Percentiles rank a stretch among this genome's conserved stretches.
phyloP scores from a whole-genome alignment of 2,329 filamentous ascomycete species.

The Truncatella angustata region DNA sequence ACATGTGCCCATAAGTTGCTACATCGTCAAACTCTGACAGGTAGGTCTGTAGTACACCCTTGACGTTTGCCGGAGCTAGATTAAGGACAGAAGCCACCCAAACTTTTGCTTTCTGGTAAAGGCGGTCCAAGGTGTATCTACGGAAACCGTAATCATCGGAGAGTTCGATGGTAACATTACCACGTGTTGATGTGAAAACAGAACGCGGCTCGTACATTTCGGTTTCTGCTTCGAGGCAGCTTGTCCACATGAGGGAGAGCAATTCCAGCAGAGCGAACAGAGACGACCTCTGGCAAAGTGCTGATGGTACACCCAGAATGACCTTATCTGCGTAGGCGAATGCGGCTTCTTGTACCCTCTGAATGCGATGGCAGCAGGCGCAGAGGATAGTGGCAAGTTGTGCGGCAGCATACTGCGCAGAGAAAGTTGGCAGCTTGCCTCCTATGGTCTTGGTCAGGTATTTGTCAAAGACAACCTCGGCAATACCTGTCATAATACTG shows the following conservation, averaged over 20 bases:
- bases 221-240: conserved; percentile 90
- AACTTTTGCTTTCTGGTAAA: conserved; percentile 71
- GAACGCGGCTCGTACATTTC: conserved; percentile 89
- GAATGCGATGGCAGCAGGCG: conserved; percentile 89
- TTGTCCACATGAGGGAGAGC: conserved; percentile 90
- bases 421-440: conserved; percentile 73
- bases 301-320: conserved; percentile 79
- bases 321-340: conserved; percentile 82
- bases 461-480: conserved; percentile 68
- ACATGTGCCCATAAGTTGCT: conserved; percentile 85
- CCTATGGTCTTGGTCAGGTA: conserved; percentile 76
- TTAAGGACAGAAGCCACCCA: conserved; percentile 84
- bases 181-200: conserved; percentile 73
- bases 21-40: conserved; percentile 93
- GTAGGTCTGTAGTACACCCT: conserved; percentile 93
- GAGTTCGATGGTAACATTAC: conserved; percentile 80
- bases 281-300: conserved; percentile 84
- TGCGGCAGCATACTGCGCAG: conserved; percentile 85
- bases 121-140: conserved; percentile 71
- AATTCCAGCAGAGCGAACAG: conserved; percentile 92
- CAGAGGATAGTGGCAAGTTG: conserved; percentile 85
- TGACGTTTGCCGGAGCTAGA: conserved; percentile 87
- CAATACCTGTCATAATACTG: conserved; percentile 63
- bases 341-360: conserved; percentile 85
- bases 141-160: conserved; percentile 89